Evolutionary conservation across 1,284 basidiomycete species (phyloP), one percentile per base, ranked within the genome.

Genomic region (Hypsizygus ulmarius): DNA sequence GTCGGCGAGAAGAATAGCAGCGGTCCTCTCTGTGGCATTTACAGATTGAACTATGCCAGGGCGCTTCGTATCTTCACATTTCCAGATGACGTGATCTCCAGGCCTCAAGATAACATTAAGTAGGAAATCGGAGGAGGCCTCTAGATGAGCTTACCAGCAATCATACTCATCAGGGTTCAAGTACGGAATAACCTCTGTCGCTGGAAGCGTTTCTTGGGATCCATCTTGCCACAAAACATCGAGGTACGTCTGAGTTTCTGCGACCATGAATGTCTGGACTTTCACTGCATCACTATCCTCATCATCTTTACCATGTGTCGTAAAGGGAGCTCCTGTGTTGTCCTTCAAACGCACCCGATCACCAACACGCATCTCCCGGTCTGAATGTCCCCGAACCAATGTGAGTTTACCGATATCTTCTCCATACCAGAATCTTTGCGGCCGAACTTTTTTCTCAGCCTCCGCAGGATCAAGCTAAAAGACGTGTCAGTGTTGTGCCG

Each of bases 201-300:
- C 77, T 40, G 68, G 74, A 16, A 84, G 45, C 3, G 76, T 79
- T 59, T 87, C 82, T 48, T 67, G 72, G 6, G 71, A 73, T 14
- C 92, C 93, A 62, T 93, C 86, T 70, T 97, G 94, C 94, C 94
- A 97, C 12, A 94, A 64, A 25, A 97, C 73, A n/a, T 78, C 75
- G 25, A 90, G 72, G 9, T 67, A 74, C 8, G 90, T 89, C 46
- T 78, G 70, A 5, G 87, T 89, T 65, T 89, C 82, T 35, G 74
- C 76, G 38, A 96, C 84, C 18, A 78, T 71, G 52, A 84, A 77
- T 1, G 80, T 78, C 30, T 75, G 72, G 15, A 87, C 77, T 33
- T 70, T 64, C 34, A 87, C 63, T 40, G 67, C 59, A 15, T 73
- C 74, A 29, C 67, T 64, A 12, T 64, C 21, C 21, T 25, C 55